These are phyloP conservation scores for Wickerhamiella galacta DNA, from an alignment of 805 yeast genomes.

Conservation along the genomic window DNA sequence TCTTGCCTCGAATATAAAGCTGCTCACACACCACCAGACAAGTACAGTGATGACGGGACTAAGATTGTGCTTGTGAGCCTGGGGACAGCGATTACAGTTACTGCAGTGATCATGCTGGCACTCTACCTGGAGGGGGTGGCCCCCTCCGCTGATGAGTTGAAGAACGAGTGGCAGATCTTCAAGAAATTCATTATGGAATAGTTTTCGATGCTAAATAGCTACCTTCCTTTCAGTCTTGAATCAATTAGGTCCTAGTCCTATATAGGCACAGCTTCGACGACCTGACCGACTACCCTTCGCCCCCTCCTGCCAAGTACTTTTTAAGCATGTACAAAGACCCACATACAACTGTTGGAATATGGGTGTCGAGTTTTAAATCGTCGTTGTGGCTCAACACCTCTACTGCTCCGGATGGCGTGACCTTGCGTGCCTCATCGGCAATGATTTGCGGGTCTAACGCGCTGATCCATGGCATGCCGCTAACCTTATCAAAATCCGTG, in stretches of 20 bases:
- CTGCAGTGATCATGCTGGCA: too few species aligned
- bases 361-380: constrained; percentile 16
- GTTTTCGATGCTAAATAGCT: too few species aligned
- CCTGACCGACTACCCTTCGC: too few species aligned
- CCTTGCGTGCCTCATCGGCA: constrained; percentile 8
- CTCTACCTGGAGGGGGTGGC: too few species aligned
- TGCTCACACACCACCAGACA: not conserved
- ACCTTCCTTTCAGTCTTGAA: too few species aligned
- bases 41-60: not conserved
- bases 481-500: constrained; percentile 52
- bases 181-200: too few species aligned
- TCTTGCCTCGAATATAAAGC: constrained; percentile 4
- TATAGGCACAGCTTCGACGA: too few species aligned
- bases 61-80: not conserved
- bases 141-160: too few species aligned
- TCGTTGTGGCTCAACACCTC: constrained; percentile 14
- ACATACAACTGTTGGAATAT: constrained; percentile 32
- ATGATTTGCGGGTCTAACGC: constrained; percentile 28
- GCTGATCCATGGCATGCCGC: constrained; percentile 87
- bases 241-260: too few species aligned
- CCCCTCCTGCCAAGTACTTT: too few species aligned
- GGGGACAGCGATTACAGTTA: too few species aligned
- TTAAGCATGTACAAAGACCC: constrained; percentile 59
- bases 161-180: too few species aligned
- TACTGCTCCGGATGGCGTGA: constrained; percentile 14